A percentile compares a stretch with the other conserved stretches of the same genome.
phyloP scores from a whole-genome alignment of 768 basidiomycete genomes.

The Strobilomyces echinocephalus region DNA sequence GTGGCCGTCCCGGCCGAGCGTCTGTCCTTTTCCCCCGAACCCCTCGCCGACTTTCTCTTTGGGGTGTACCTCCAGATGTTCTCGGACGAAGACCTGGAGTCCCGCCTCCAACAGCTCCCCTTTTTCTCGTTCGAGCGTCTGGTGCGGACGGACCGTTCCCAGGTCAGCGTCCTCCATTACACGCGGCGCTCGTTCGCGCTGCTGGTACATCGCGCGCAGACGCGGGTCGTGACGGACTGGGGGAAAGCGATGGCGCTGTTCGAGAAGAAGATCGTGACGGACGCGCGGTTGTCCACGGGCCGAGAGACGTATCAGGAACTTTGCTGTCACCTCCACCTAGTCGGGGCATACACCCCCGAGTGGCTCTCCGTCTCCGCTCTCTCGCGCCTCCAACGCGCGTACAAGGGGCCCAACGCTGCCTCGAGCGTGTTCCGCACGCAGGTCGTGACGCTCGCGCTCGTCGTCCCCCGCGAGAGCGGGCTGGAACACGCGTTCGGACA shows the following conservation, averaged over 20 bases:
- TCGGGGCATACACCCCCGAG: conserved; percentile 32
- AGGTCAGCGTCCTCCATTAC: conserved; percentile 35
- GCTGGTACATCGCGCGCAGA: conserved; percentile 39
- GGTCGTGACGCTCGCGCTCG: conserved; percentile 30
- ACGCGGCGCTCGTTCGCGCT: conserved; percentile 43
- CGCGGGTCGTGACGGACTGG: conserved; percentile 40
- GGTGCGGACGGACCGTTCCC: background rate
- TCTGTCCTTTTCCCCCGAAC: conserved; percentile 10
- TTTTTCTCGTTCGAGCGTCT: background rate
- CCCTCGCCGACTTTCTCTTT: conserved; percentile 21
- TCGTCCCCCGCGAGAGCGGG: conserved; percentile 27
- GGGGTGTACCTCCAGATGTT: conserved; percentile 26
- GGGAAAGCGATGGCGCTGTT: conserved; percentile 31
- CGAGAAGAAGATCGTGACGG: conserved; percentile 16
- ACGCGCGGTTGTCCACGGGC: conserved; percentile 16
- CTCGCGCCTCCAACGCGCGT: background rate
- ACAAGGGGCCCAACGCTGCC: background rate
- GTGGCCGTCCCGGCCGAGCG: background rate
- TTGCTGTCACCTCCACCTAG: conserved; percentile 38
- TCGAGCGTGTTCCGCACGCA: conserved; percentile 25
- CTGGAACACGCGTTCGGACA: conserved; percentile 3
- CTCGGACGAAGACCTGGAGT: conserved; percentile 17
- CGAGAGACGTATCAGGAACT: conserved; percentile 41
- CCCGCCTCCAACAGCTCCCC: background rate
- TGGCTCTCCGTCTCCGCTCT: background rate